A percentile compares a stretch with the other conserved stretches of the same genome.
Conservation (phyloP, 768 basidiomycete genomes). For the Peribolospora kevripleyi region DNA sequence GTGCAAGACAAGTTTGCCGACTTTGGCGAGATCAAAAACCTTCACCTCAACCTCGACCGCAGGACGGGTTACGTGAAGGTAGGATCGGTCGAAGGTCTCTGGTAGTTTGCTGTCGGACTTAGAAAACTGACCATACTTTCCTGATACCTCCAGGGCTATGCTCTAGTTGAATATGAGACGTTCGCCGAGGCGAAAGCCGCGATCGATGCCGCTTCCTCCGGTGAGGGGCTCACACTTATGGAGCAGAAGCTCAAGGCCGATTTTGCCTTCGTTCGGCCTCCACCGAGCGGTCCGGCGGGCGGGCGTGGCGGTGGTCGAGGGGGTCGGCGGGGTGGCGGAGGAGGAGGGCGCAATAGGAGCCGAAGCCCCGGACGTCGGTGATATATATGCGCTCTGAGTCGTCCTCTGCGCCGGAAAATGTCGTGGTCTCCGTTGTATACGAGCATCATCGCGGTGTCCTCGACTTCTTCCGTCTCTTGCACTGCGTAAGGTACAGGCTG, state of each 20-base stretch:
- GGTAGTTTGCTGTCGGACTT: neutral
- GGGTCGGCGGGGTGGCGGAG: too few relatives aligned
- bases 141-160: constrained; percentile 52
- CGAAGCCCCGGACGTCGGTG: too few relatives aligned
- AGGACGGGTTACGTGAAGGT: constrained; percentile 98
- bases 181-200: constrained; percentile 83
- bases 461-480: too few relatives aligned
- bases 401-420: too few relatives aligned
- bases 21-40: constrained; percentile 90
- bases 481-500: too few relatives aligned
- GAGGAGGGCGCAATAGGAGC: too few relatives aligned
- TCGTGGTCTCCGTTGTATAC: too few relatives aligned
- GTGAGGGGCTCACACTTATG: constrained; percentile 40
- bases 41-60: constrained; percentile 87
- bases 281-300: constrained; percentile 8
- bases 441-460: too few relatives aligned
- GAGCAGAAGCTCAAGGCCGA: constrained; percentile 76
- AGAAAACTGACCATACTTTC: neutral
- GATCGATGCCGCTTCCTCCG: constrained; percentile 51
- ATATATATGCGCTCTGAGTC: too few relatives aligned
- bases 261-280: constrained; percentile 72
- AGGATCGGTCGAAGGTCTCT: constrained; percentile 4
- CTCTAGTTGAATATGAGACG: constrained; percentile 88
- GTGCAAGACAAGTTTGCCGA: constrained; percentile 88
- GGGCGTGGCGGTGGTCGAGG: too few relatives aligned